A percentile compares a stretch with the other conserved stretches of the same genome.
These are phyloP conservation scores for Pichia occidentalis DNA, from an alignment of 805 yeast genomes.

Conservation along the genomic window DNA sequence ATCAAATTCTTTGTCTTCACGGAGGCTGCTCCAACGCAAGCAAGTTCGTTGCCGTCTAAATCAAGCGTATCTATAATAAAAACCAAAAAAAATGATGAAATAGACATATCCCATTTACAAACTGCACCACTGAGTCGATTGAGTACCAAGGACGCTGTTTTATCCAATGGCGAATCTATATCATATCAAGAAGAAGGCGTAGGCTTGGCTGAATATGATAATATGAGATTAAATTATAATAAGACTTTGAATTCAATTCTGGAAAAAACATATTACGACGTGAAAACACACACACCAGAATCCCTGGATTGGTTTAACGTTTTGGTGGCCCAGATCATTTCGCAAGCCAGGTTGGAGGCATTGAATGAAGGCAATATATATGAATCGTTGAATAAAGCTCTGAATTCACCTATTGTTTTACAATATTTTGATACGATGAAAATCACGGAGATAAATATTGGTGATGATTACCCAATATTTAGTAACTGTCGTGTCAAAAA, in stretches of 20 bases:
- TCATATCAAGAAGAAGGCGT: constrained; percentile 6
- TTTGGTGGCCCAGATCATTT: constrained; percentile 80
- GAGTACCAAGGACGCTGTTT: neutral
- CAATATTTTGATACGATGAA: constrained; percentile 72
- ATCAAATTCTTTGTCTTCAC: constrained; percentile 73
- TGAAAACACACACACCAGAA: constrained; percentile 79
- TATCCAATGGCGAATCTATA: neutral
- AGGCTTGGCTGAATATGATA: constrained; percentile 2
- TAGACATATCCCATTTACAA: constrained; percentile 2
- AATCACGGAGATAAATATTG: constrained; percentile 84
- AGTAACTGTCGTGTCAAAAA: constrained; percentile 78
- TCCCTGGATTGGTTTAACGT: constrained; percentile 97
- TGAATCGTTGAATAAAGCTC: constrained; percentile 63
- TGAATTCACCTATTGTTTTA: constrained; percentile 58
- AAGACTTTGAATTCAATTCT: constrained; percentile 39
- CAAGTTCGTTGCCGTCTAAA: constrained; percentile 30
- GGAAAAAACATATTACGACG: constrained; percentile 90
- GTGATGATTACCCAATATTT: constrained; percentile 92
- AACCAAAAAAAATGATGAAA: constrained; percentile 9
- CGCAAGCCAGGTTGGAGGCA: constrained; percentile 87
- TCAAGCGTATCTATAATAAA: constrained; percentile 17
- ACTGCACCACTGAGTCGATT: constrained; percentile 2
- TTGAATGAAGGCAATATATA: constrained; percentile 76
- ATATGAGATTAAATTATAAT: constrained; percentile 9
- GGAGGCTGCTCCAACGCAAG: constrained; percentile 42